These are phyloP conservation scores for Aspergillus saccharolyticus DNA, from an alignment of 495 filamentous ascomycete species.

Conservation along the genomic window DNA sequence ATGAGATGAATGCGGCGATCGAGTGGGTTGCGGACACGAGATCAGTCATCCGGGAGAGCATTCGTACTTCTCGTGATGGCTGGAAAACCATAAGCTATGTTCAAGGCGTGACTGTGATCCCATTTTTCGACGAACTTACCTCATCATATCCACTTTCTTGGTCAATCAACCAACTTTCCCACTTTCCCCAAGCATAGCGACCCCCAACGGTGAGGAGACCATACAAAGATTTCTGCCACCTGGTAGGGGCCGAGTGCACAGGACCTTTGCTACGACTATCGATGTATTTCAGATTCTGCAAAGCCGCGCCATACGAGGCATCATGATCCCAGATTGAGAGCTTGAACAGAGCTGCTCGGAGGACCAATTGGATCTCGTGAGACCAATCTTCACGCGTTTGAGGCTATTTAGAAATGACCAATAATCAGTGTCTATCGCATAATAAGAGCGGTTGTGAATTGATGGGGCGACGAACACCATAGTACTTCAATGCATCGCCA, in stretches of 20 bases:
- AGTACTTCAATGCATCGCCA: conserved; percentile 84
- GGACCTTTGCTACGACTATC: conserved; percentile 69
- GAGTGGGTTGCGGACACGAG: conserved; percentile 67
- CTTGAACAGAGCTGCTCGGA: conserved; percentile 85
- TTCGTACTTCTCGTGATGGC: conserved; percentile 47
- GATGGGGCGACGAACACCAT: conserved; percentile 49
- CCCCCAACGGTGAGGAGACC: conserved; percentile 83
- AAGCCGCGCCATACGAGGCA: conserved; percentile 85
- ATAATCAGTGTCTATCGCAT: neutral
- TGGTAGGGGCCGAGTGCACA: conserved; percentile 57
- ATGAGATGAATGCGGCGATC: conserved; percentile 73
- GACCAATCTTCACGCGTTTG: conserved; percentile 75
- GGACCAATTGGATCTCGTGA: conserved; percentile 70
- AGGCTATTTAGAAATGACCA: conserved; percentile 36
- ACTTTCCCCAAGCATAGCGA: conserved; percentile 82
- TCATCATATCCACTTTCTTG: conserved; percentile 67
- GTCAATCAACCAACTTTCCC: conserved; percentile 79
- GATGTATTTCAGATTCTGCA: conserved; percentile 86
- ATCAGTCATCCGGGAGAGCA: conserved; percentile 64
- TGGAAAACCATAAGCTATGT: conserved; percentile 26
- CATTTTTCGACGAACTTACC: too few species aligned
- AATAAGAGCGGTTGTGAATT: neutral
- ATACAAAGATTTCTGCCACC: conserved; percentile 78
- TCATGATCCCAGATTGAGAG: conserved; percentile 94
- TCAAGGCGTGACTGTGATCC: neutral